A percentile compares a stretch with the other conserved stretches of the same genome.
Evolutionary conservation across 2,329 filamentous ascomycete species (phyloP).

Genomic region (Fusarium sp.): DNA sequence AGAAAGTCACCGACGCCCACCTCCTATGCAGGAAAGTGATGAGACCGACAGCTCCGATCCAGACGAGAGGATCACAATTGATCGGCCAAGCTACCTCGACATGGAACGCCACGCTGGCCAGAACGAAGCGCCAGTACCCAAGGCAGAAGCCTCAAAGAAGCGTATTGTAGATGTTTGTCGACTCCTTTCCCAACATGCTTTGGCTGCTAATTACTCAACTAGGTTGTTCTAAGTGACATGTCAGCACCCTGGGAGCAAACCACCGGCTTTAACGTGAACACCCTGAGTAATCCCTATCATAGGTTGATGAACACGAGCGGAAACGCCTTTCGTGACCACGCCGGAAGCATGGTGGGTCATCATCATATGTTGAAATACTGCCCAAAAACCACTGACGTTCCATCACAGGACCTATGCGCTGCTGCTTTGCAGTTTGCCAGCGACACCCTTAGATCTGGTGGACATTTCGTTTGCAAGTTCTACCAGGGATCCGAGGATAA

Average conservation of each 20-base stretch:
- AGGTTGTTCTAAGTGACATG: constrained; percentile 98
- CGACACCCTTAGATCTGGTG: constrained; percentile 84
- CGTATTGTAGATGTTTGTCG: constrained; percentile 76
- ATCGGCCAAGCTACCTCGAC: constrained; percentile 74
- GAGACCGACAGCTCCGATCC: constrained; percentile 35
- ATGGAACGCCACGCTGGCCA: constrained; percentile 63
- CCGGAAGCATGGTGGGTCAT: constrained; percentile 88
- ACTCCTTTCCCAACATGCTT: neutral
- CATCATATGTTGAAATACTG: no score
- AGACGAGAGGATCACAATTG: constrained; percentile 47
- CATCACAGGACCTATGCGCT: constrained; percentile 82
- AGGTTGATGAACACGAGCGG: constrained; percentile 99
- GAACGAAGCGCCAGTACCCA: neutral
- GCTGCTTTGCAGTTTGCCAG: constrained; percentile 88
- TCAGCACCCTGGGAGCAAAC: constrained; percentile 94
- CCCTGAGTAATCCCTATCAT: constrained; percentile 92
- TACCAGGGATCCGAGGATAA: constrained; percentile 93
- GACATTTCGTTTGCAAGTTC: constrained; percentile 97
- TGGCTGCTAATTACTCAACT: constrained; percentile 33
- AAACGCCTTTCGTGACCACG: constrained; percentile 86
- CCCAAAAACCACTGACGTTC: constrained; percentile 1
- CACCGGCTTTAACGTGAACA: constrained; percentile 83
- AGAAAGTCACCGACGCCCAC: constrained; percentile 61
- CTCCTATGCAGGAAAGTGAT: constrained; percentile 12
- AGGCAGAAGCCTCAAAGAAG: constrained; percentile 44